Evolutionary conservation across 2,329 filamentous ascomycete species (phyloP).

Genomic region (Curvularia verruculosa): DNA sequence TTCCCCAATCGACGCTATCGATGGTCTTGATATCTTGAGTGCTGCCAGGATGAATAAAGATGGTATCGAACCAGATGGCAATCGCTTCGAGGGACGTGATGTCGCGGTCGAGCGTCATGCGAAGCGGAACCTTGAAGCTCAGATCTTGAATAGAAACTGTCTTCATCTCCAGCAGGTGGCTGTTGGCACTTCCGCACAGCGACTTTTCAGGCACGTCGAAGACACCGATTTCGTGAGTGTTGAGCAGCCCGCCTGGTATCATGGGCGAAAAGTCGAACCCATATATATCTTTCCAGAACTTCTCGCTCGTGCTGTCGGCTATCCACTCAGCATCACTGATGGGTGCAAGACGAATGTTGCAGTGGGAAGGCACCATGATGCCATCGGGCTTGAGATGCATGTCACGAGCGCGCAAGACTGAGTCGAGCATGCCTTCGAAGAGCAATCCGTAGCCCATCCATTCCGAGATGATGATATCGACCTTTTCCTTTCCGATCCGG

Average conservation of each 20-base stretch:
- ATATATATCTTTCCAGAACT: conserved; percentile 90
- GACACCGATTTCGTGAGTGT: conserved; percentile 56
- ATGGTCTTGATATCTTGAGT: conserved; percentile 41
- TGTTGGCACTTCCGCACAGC: conserved; percentile 62
- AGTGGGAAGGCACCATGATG: conserved; percentile 84
- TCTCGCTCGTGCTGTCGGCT: conserved; percentile 69
- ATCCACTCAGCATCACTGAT: conserved; percentile 79
- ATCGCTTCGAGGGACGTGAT: conserved; percentile 81
- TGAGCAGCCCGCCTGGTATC: conserved; percentile 80
- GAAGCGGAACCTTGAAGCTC: conserved; percentile 73
- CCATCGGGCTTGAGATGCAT: conserved; percentile 81
- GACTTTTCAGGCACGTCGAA: conserved; percentile 40
- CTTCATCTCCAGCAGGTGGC: conserved; percentile 79
- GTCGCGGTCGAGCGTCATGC: conserved; percentile 65
- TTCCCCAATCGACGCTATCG: conserved; percentile 68
- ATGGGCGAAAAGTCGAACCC: conserved; percentile 94
- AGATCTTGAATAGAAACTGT: conserved; percentile 74
- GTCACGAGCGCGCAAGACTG: conserved; percentile 86
- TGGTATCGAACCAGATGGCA: conserved; percentile 91
- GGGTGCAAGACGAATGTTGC: conserved; percentile 81
- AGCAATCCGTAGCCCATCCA: conserved; percentile 98
- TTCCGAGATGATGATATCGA: conserved; percentile 94
- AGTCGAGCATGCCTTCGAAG: conserved; percentile 96
- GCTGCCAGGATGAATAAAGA: conserved; percentile 70
- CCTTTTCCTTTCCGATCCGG: conserved; percentile 57